Conservation (phyloP, 2,329 filamentous ascomycete species). For the Aspergillus sp. region DNA sequence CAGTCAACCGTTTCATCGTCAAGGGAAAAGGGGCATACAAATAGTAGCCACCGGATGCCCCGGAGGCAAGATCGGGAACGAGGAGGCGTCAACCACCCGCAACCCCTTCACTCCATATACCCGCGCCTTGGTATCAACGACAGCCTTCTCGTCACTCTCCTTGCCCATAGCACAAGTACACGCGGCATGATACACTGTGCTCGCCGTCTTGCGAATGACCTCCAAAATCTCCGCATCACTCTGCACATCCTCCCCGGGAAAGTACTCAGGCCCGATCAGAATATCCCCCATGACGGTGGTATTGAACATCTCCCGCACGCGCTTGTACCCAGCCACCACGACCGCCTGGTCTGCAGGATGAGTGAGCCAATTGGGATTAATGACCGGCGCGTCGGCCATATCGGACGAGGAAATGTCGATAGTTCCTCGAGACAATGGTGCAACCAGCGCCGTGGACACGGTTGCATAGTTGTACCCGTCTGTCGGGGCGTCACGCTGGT, state of each 20-base stretch:
- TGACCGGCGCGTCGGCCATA: slow-evolving; percentile 30
- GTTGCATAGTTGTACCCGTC: slow-evolving; percentile 31
- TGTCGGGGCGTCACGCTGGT: slow-evolving; percentile 12
- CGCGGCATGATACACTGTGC: slow-evolving; percentile 28
- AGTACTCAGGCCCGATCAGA: slow-evolving; percentile 26
- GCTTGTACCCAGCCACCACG: slow-evolving; percentile 36
- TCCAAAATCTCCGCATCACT: slow-evolving; percentile 37
- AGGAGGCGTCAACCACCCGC: slow-evolving; percentile 29
- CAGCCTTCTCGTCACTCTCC: slow-evolving; percentile 20
- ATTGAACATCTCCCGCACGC: slow-evolving; percentile 31
- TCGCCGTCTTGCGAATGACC: slow-evolving; percentile 17
- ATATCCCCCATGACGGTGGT: slow-evolving; percentile 19
- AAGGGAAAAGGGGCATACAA: slow-evolving; percentile 18
- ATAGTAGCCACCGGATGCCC: slow-evolving; percentile 33
- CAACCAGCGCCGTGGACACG: slow-evolving; percentile 28
- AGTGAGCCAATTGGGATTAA: slow-evolving; percentile 42
- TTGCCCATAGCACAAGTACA: slow-evolving; percentile 35
- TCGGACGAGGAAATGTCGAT: slow-evolving; percentile 36
- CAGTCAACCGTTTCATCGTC: too few relatives aligned
- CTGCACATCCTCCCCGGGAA: slow-evolving; percentile 29
- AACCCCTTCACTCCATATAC: slow-evolving; percentile 25
- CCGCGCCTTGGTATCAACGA: slow-evolving; percentile 24
- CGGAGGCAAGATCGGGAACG: slow-evolving; percentile 29
- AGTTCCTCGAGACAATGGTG: slow-evolving; percentile 40
- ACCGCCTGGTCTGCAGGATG: slow-evolving; percentile 37